Evolutionary conservation across 1,139 yeast species (phyloP).

Genomic region (Kodamaea fungicola): DNA sequence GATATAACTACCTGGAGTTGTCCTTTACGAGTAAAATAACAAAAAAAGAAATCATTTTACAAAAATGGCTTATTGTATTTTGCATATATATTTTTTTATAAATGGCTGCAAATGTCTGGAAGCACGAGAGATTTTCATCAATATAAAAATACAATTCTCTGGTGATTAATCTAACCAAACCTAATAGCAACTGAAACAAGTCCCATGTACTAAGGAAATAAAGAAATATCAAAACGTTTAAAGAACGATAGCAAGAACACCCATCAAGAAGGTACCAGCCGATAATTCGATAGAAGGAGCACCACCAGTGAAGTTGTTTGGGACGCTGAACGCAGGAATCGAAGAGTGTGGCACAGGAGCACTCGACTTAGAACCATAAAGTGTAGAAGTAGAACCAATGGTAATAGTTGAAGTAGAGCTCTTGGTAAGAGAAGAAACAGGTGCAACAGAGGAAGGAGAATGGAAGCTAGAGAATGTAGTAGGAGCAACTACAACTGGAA

Average conservation of each 20-base stretch:
- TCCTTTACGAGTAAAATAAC: too few species aligned
- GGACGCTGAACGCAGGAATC: background rate
- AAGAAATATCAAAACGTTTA: background rate
- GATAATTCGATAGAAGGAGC: background rate
- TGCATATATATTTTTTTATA: too few species aligned
- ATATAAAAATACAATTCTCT: too few species aligned
- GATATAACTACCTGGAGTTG: too few species aligned
- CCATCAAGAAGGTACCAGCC: background rate
- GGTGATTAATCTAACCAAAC: too few species aligned
- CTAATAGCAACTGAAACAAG: too few species aligned
- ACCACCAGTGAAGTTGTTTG: background rate
- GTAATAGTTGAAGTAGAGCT: background rate
- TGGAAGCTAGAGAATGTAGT: background rate
- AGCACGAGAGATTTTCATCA: too few species aligned
- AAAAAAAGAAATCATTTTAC: too few species aligned
- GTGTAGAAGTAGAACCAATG: background rate
- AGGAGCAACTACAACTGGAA: background rate
- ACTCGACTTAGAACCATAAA: background rate
- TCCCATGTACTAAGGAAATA: background rate
- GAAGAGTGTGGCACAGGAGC: background rate
- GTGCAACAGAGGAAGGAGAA: background rate
- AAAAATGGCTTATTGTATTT: too few species aligned
- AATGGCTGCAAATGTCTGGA: too few species aligned
- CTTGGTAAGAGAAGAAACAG: background rate
- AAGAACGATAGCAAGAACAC: background rate